phyloP scores from a whole-genome alignment of 225 moss, liverwort and hornwort genomes.

The Sphagnum contortum region DNA sequence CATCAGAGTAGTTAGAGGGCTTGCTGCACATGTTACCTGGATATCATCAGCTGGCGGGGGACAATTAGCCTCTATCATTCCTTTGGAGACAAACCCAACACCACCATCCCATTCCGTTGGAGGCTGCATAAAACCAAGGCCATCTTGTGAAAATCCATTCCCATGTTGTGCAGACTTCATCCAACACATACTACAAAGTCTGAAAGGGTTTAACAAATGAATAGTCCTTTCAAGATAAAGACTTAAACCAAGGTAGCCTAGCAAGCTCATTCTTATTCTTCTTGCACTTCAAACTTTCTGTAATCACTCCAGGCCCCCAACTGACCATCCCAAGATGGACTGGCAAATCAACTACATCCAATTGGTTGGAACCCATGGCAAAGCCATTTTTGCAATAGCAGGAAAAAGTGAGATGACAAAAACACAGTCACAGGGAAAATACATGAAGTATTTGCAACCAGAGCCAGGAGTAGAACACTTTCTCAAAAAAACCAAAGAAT shows the following conservation, averaged over 20 bases:
- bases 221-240: too few species aligned
- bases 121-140: conserved; percentile 44
- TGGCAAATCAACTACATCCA: too few species aligned
- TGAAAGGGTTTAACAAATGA: too few species aligned
- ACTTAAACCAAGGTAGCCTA: too few species aligned
- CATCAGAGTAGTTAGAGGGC: not conserved
- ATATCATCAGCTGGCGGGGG: conserved; percentile 77
- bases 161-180: not conserved
- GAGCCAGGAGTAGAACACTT: too few species aligned
- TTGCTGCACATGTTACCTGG: conserved; percentile 32
- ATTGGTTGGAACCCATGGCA: too few species aligned
- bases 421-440: too few species aligned
- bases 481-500: not conserved
- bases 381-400: too few species aligned
- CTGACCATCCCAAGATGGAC: too few species aligned
- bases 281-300: not conserved
- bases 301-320: too few species aligned
- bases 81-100: conserved; percentile 67
- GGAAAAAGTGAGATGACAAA: too few species aligned
- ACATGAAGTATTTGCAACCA: too few species aligned
- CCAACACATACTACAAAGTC: not conserved
- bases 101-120: conserved; percentile 82
- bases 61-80: conserved; percentile 64
- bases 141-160: not conserved
- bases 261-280: not conserved